phyloP scores from a whole-genome alignment of 768 basidiomycete species.

The Arthromyces matolae region DNA sequence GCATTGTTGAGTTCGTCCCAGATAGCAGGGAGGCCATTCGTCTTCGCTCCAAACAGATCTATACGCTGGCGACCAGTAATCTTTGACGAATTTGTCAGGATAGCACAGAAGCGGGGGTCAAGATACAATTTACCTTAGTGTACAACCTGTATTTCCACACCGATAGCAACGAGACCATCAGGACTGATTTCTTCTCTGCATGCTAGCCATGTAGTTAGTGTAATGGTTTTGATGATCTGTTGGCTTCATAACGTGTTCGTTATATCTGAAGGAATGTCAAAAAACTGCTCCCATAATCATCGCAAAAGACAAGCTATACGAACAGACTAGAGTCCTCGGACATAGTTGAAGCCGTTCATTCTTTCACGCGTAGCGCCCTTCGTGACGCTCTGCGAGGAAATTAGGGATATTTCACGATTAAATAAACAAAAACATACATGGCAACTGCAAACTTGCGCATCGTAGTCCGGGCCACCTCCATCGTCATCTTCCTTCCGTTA shows the following conservation, averaged over 20 bases:
- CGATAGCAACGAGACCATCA: constrained; percentile 61
- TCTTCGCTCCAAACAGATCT: constrained; percentile 68
- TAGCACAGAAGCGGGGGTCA: neutral
- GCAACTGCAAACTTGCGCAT: constrained; percentile 69
- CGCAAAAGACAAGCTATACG: constrained; percentile 10
- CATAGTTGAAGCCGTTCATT: constrained; percentile 42
- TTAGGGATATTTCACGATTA: neutral
- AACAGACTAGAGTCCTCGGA: constrained; percentile 43
- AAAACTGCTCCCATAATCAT: neutral
- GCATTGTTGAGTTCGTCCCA: constrained; percentile 60
- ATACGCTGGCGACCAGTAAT: constrained; percentile 49
- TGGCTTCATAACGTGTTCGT: constrained; percentile 62
- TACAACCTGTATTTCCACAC: constrained; percentile 61
- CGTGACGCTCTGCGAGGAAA: constrained; percentile 41
- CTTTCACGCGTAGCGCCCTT: constrained; percentile 57
- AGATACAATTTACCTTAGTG: constrained; percentile 37
- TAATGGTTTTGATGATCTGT: constrained; percentile 67
- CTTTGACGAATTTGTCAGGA: neutral
- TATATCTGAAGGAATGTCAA: too few species aligned
- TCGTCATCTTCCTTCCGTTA: constrained; percentile 46
- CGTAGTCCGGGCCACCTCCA: constrained; percentile 67
- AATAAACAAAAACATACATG: constrained; percentile 26
- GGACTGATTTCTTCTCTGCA: constrained; percentile 71
- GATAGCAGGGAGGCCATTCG: constrained; percentile 65
- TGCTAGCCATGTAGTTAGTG: constrained; percentile 71